phyloP scores from a whole-genome alignment of 1,139 yeast species.

The Nematodospora anomalae region DNA sequence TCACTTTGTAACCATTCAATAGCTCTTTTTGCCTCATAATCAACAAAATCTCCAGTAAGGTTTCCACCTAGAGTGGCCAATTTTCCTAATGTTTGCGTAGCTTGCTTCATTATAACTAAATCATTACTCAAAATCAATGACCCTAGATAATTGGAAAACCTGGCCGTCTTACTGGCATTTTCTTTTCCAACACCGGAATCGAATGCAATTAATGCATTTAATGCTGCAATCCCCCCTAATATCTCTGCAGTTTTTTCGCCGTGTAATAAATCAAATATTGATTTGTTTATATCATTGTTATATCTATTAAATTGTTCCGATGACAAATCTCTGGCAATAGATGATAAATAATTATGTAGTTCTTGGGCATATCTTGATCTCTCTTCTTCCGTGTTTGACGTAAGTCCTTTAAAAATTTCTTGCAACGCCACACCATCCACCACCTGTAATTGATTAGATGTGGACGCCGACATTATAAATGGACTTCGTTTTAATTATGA shows the following conservation, averaged over 20 bases:
- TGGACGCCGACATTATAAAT: slow-evolving; percentile 28
- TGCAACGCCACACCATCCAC: slow-evolving; percentile 53
- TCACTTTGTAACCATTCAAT: slow-evolving; percentile 85
- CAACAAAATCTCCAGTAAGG: slow-evolving; percentile 88
- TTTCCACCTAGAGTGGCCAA: slow-evolving; percentile 89
- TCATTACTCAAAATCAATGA: slow-evolving; percentile 82
- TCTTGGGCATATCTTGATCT: slow-evolving; percentile 63
- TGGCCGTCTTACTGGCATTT: slow-evolving; percentile 83
- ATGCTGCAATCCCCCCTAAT: slow-evolving; percentile 89
- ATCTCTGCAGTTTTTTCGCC: slow-evolving; percentile 71
- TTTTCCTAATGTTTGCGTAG: slow-evolving; percentile 83
- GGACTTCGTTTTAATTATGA: neutral
- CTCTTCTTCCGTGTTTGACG: slow-evolving; percentile 51
- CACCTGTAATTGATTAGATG: slow-evolving; percentile 28
- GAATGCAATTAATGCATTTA: slow-evolving; percentile 81
- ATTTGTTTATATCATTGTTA: slow-evolving; percentile 83
- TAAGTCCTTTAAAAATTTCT: slow-evolving; percentile 54
- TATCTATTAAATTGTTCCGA: slow-evolving; percentile 78
- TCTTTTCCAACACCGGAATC: slow-evolving; percentile 69
- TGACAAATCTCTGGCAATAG: slow-evolving; percentile 72
- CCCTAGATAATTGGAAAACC: slow-evolving; percentile 85
- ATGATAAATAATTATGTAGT: slow-evolving; percentile 62
- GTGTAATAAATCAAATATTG: slow-evolving; percentile 81
- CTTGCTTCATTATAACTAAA: slow-evolving; percentile 78
- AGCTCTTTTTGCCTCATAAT: slow-evolving; percentile 85